Evolutionary conservation across 2,329 filamentous ascomycete species (phyloP).

Genomic region (Paecilomyces formosus): DNA sequence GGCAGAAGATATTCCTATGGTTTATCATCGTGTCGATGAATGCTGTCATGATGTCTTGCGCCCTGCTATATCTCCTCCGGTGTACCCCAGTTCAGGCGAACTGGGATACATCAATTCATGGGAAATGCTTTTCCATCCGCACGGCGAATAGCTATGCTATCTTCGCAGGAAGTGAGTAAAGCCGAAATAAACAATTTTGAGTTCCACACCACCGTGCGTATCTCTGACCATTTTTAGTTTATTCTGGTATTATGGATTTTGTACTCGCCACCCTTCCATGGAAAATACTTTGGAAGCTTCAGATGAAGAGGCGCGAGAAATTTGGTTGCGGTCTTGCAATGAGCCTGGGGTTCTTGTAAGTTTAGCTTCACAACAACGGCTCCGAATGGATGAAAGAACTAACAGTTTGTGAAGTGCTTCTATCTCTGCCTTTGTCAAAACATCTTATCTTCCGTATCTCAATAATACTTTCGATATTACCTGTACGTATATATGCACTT

Average conservation of each 20-base stretch:
- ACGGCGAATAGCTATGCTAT: conserved; percentile 14
- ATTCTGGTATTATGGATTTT: conserved; percentile 18
- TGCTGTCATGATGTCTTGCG: conserved; percentile 14
- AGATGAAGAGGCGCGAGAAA: conserved; percentile 21
- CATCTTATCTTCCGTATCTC: conserved; percentile 14
- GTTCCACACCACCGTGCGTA: too few relatives aligned
- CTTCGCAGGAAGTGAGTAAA: conserved; percentile 11
- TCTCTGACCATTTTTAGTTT: conserved; percentile 4
- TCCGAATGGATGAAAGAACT: neutral
- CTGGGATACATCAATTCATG: conserved; percentile 11
- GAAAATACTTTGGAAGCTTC: conserved; percentile 16
- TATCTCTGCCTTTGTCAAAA: conserved; percentile 16
- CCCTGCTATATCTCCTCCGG: conserved; percentile 13
- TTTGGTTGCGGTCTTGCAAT: conserved; percentile 16
- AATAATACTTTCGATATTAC: conserved; percentile 14
- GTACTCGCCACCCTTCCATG: conserved; percentile 19
- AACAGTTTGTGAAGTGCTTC: conserved; percentile 10
- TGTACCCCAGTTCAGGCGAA: conserved; percentile 11
- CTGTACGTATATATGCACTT: conserved; percentile 5
- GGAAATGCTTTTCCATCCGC: conserved; percentile 12
- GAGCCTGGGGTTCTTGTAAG: conserved; percentile 21
- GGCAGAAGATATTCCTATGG: conserved; percentile 15
- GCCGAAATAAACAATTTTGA: too few relatives aligned
- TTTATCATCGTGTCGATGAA: conserved; percentile 18
- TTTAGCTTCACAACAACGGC: neutral